phyloP scores from a whole-genome alignment of 257 asterid species.

The Jacaranda copaia region DNA sequence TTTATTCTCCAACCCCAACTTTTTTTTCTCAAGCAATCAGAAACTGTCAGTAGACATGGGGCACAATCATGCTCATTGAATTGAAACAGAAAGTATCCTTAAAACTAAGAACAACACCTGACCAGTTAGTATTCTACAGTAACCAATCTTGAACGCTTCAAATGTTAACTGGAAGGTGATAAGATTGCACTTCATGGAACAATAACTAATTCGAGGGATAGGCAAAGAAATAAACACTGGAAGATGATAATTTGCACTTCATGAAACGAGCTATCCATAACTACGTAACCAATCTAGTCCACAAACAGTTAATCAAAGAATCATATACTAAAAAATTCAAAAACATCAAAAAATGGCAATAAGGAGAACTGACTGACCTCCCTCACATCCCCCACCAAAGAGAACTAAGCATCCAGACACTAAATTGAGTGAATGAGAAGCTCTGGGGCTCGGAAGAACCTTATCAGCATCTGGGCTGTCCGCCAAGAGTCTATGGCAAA shows the following conservation, averaged over 20 bases:
- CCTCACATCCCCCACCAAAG: slow-evolving; percentile 93
- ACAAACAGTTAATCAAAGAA: slow-evolving; percentile 2
- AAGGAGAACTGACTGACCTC: slow-evolving; percentile 60
- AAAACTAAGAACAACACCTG: not conserved
- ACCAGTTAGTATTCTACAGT: not conserved
- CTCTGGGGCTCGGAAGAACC: slow-evolving; percentile 70
- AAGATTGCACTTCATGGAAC: not conserved
- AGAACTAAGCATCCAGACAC: slow-evolving; percentile 78
- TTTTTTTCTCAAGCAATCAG: too few species aligned
- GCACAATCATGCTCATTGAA: not conserved
- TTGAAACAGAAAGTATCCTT: not conserved
- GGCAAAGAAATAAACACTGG: not conserved
- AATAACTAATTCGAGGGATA: not conserved
- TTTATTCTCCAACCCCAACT: too few species aligned
- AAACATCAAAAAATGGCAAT: not conserved
- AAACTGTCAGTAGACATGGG: not conserved
- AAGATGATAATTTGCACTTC: not conserved
- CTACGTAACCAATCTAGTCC: not conserved
- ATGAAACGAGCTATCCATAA: not conserved
- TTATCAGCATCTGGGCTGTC: slow-evolving; percentile 39
- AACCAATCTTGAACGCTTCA: slow-evolving; percentile 6
- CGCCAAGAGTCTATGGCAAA: slow-evolving; percentile 54
- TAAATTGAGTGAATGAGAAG: slow-evolving; percentile 89
- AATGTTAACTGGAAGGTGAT: not conserved
- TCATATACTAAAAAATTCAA: slow-evolving; percentile 20